Percentiles rank a stretch among this genome's conserved stretches.
These are phyloP conservation scores for Xerocomellus amylosporus DNA, from an alignment of 768 basidiomycete species.

Conservation along the genomic window DNA sequence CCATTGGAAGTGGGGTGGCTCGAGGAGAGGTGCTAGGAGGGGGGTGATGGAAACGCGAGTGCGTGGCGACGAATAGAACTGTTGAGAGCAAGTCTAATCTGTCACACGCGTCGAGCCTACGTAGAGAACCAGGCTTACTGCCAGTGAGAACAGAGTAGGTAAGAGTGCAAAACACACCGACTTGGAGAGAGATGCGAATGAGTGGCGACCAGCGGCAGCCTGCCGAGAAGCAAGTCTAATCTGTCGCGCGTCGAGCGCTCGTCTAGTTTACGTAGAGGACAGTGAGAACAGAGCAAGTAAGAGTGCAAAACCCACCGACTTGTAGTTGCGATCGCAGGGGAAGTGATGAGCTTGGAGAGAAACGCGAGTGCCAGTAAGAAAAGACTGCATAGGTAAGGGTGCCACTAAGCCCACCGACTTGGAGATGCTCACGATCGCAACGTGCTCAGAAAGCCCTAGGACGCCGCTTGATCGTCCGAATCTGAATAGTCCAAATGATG, in stretches of 20 bases:
- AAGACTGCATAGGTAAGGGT: no score
- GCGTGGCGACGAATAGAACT: background rate
- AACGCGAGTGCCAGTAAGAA: background rate
- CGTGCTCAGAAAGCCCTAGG: background rate
- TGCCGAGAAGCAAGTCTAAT: background rate
- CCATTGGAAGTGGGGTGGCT: conserved; percentile 5
- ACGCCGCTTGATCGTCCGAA: background rate
- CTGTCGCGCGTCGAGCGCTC: background rate
- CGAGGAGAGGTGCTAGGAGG: background rate
- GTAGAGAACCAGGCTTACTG: background rate
- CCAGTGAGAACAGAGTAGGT: background rate
- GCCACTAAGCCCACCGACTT: background rate
- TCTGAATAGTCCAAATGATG: background rate
- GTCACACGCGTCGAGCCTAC: background rate
- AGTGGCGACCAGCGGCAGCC: background rate
- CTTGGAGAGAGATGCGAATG: background rate
- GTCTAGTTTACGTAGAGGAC: background rate
- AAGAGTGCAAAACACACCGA: background rate
- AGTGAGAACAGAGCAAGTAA: background rate
- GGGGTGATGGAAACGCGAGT: no score
- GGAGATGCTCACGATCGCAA: background rate
- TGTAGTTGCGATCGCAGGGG: no score
- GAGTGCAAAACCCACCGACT: background rate
- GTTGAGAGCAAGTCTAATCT: background rate
- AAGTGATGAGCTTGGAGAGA: background rate